A percentile compares a stretch with the other conserved stretches of the same genome.
Conservation (phyloP, 306 rosid species). For the Myrica gale region DNA sequence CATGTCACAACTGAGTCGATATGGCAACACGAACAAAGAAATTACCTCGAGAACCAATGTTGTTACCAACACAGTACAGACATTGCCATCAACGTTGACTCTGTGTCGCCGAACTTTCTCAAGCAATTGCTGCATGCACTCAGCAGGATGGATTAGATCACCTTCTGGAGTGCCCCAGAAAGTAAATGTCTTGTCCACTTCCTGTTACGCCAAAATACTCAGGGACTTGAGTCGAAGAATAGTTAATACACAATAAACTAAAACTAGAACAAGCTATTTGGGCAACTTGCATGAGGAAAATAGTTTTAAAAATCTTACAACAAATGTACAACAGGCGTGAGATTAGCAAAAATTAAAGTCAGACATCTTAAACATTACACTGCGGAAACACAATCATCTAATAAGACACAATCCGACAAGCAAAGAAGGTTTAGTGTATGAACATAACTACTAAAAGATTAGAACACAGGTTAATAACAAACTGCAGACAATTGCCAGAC, state of each 20-base stretch:
- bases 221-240: conserved; percentile 7
- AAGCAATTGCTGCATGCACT: conserved; percentile 94
- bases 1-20: conserved; percentile 14
- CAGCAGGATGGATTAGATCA: conserved; percentile 93
- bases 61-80: conserved; percentile 95
- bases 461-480: neutral
- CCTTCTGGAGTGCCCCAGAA: conserved; percentile 99
- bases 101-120: conserved; percentile 96
- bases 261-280: neutral
- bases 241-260: conserved; percentile 9
- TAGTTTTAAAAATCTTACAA: neutral
- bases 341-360: neutral
- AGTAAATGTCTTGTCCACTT: conserved; percentile 68
- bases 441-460: neutral
- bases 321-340: neutral
- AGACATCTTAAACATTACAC: neutral
- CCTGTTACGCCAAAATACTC: conserved; percentile 51
- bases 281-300: neutral
- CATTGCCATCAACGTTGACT: conserved; percentile 96
- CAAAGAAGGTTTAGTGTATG: neutral
- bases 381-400: neutral
- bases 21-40: conserved; percentile 15
- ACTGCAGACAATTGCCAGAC: neutral
- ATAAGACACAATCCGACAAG: neutral
- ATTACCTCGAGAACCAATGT: conserved; percentile 91